phyloP scores from a whole-genome alignment of 495 filamentous ascomycete genomes.

The Pyrenopolyporus hunteri region DNA sequence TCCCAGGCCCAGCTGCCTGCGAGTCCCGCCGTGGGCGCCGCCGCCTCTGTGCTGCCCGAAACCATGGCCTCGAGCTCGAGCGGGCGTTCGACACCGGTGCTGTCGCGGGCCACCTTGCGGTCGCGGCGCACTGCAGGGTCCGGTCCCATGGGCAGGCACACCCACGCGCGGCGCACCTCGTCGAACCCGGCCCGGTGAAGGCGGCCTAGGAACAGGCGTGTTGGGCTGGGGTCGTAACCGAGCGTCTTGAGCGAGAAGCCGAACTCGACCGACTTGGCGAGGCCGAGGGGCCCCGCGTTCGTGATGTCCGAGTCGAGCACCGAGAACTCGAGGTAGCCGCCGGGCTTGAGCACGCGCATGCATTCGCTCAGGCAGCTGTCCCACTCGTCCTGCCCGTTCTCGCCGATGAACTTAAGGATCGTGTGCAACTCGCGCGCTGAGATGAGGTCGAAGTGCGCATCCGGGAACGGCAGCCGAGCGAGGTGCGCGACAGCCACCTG shows the following conservation, averaged over 20 bases:
- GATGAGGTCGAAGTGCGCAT: conserved; percentile 89
- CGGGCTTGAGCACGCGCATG: conserved; percentile 87
- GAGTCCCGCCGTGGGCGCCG: conserved; percentile 76
- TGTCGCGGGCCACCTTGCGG: conserved; percentile 42
- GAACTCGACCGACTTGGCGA: conserved; percentile 86
- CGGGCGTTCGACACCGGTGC: conserved; percentile 49
- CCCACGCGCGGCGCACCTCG: conserved; percentile 84
- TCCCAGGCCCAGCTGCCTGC: conserved; percentile 95
- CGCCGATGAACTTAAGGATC: conserved; percentile 71
- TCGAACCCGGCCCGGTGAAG: conserved; percentile 77
- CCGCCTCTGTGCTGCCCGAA: conserved; percentile 72
- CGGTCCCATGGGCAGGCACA: conserved; percentile 84
- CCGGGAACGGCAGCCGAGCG: conserved; percentile 82
- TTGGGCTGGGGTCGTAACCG: conserved; percentile 85
- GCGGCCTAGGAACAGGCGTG: conserved; percentile 75
- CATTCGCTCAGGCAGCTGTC: conserved; percentile 84
- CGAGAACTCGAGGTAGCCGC: conserved; percentile 88
- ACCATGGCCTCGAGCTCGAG: conserved; percentile 70
- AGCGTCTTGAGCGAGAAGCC: conserved; percentile 83
- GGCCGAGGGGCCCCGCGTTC: conserved; percentile 75
- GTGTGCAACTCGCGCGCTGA: conserved; percentile 87
- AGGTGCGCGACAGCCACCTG: conserved; percentile 74
- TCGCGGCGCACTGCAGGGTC: conserved; percentile 54
- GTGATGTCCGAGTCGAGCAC: conserved; percentile 88
- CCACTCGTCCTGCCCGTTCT: conserved; percentile 78